phyloP scores from a whole-genome alignment of 2,329 filamentous ascomycete genomes.

The Elsinoe ampelina region DNA sequence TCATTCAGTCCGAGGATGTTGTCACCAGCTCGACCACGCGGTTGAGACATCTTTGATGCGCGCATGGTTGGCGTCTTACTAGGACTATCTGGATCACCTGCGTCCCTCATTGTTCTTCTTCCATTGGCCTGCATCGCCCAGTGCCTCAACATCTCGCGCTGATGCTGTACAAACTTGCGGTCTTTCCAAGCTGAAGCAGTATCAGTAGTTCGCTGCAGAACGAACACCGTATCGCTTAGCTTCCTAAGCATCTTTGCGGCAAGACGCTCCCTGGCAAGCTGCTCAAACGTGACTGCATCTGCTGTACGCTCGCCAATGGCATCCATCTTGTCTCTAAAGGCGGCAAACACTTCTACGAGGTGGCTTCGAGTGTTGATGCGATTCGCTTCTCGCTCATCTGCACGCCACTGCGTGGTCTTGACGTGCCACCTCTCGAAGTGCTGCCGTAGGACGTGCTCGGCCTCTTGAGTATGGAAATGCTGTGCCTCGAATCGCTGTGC shows the following conservation, averaged over 20 bases:
- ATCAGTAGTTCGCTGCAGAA: constrained; percentile 41
- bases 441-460: background rate
- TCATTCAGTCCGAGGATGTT: constrained; percentile 21
- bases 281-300: constrained; percentile 20
- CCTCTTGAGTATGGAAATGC: background rate
- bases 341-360: constrained; percentile 26
- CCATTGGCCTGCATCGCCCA: constrained; percentile 42
- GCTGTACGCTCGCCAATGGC: constrained; percentile 17
- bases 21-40: background rate
- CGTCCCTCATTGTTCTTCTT: constrained; percentile 16
- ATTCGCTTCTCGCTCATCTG: background rate
- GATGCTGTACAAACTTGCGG: constrained; percentile 46
- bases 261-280: constrained; percentile 38
- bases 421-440: background rate
- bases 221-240: constrained; percentile 50
- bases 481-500: constrained; percentile 25
- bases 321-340: constrained; percentile 21
- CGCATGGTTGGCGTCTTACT: constrained; percentile 1
- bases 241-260: constrained; percentile 36
- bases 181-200: constrained; percentile 45
- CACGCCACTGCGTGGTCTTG: background rate
- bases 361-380: constrained; percentile 21
- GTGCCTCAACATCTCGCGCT: constrained; percentile 45
- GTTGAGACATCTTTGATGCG: background rate
- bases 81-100: constrained; percentile 15